Percentiles rank a stretch among this genome's conserved stretches.
Conservation (phyloP, 1,284 basidiomycete species). For the Ustilago nuda region DNA sequence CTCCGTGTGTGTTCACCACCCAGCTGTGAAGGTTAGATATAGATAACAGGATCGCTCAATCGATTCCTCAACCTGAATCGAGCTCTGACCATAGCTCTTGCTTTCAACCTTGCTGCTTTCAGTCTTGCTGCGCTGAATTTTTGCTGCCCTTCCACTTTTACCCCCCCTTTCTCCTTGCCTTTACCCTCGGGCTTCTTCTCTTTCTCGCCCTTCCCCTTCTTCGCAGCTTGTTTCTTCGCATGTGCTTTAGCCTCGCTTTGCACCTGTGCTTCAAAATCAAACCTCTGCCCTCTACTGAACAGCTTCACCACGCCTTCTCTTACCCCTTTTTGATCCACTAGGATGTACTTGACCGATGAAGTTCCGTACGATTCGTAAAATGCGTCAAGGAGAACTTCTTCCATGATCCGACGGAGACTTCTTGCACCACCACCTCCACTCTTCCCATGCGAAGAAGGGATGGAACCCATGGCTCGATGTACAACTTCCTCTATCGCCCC, state of each 20-base stretch:
- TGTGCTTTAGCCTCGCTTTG: conserved; percentile 11
- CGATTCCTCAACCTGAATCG: conserved; percentile 32
- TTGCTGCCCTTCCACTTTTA: not conserved
- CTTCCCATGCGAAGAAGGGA: not conserved
- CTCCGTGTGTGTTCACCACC: too few species aligned
- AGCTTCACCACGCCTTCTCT: conserved; percentile 14
- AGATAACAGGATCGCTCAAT: conserved; percentile 46
- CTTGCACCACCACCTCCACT: conserved; percentile 76
- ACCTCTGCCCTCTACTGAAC: conserved; percentile 40
- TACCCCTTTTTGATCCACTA: conserved; percentile 25
- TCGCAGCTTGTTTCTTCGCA: not conserved
- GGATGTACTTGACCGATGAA: conserved; percentile 26
- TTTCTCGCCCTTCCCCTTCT: not conserved
- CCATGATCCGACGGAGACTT: conserved; percentile 88
- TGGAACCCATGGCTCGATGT: conserved; percentile 56
- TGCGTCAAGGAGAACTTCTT: conserved; percentile 69
- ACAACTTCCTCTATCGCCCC: conserved; percentile 64
- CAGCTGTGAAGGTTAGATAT: conserved; percentile 12
- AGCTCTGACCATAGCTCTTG: conserved; percentile 15
- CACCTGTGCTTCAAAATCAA: conserved; percentile 20
- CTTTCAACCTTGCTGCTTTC: conserved; percentile 9
- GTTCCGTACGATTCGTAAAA: conserved; percentile 42
- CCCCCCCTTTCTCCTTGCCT: not conserved
- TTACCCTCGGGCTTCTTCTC: not conserved
- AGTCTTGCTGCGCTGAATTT: not conserved